Base-by-base conservation (phyloP, 257 asterid genomes). In the Nicotiana obtusifolia region DNA sequence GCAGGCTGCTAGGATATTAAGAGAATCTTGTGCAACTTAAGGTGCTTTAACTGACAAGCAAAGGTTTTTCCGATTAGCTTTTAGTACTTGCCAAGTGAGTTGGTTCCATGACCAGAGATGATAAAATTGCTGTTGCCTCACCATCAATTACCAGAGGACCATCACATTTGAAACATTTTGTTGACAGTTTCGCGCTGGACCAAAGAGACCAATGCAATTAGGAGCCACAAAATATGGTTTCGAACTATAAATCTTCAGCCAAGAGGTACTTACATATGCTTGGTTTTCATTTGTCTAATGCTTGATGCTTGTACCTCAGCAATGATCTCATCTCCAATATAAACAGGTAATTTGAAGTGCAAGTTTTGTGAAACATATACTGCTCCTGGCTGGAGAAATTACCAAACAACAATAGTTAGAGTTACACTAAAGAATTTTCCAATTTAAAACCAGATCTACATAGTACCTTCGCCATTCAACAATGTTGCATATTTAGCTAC, bases 261-360 rank as follows among this genome's bases (percentile, higher is more conserved):
- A 64, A 65, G 20, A 19, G 28, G 10, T 57, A 24, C 96, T 80
- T 80, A 94, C 98, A 90, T 71, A 81, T 88, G 85, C 78, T 88
- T 91, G 11, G 83, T 84, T 64, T 88, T 91, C 26, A 89, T 54
- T 67, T 85, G 87, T 47, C 89, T 88, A 7, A 92, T 89, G 80
- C 41, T 82, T 82, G 62, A 87, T 54, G 97, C 94, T 61, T 80
- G 85, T 53, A 95, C 90, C 85, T 88, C 88, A 76, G 95, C 93
- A 33, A 69, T 81, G 81, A 95, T 90, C 81, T 83, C 83, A 54
- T 92, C 98, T 28, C 94, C 97, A 4, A 91, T 88, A 49, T 90
- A 92, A 28, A 90, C 97, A 0, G 98, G 98, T n/a, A 84, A 56
- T 85, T 84, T 91, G 77, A 94, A 95, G 4, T 94, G 92, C 90